Evolutionary conservation across 2,329 filamentous ascomycete species (phyloP), one percentile per base, ranked within the genome.

Genomic region (Aspergillus phoenicis): DNA sequence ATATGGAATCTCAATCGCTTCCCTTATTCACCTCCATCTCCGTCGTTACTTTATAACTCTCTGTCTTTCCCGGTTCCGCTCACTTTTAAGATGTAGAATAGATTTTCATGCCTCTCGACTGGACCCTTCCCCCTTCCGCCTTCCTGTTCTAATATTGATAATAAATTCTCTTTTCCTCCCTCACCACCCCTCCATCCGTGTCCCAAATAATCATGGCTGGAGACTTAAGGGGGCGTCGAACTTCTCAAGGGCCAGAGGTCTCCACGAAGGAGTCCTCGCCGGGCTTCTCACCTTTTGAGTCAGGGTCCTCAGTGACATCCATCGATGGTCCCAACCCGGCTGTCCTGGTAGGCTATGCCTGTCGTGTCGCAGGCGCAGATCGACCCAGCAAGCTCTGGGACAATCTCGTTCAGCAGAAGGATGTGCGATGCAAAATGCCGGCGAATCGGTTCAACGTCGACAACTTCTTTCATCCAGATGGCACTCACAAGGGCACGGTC

Each of bases 311-410:
- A 4, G 41, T 45, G 17, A 45, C 41, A 5, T 45, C 41, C 17
- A 45, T 45, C 41, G 41, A 45, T 11, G 41, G 41, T 11, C 41
- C 41, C 7, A 45, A 45, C 17, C 41, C 41, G 8, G n/a, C 52
- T 39, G 52, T 36, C 15, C 36, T 62, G 8, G 52, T 61, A 20
- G 56, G 61, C 8, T 52, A 58, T 38, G 58, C 55, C 5, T 61
- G 59, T 30, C 59, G 61, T 13, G 52, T 63, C 6, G 54, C 61
- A 7, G 61, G 58, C 2, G 52, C 58, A 13, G 28, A 39, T 3
- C 47, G 15, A 10, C 45, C 52, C n/a, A 38, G 43, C 17, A 52
- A 56, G 15, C 36, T 60, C 11, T 60, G 58, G 58, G 45, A 60
- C 11, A 52, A 52, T 22, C 30, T 60, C 10, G 33, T 52, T 8